Conservation (phyloP, 2,329 filamentous ascomycete genomes). For the Xylaria sp. region DNA sequence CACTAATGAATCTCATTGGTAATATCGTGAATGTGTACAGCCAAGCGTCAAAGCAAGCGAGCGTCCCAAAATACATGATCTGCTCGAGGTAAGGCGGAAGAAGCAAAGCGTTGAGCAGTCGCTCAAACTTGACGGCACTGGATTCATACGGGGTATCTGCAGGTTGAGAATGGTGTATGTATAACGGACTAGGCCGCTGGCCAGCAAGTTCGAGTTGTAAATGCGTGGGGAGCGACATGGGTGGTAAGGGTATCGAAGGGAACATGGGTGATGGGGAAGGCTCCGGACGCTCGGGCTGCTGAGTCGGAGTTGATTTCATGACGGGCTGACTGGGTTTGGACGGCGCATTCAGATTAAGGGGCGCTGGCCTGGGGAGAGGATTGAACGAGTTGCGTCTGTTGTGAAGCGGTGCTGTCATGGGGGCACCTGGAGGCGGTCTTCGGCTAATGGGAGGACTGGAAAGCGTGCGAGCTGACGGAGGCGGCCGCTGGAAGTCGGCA, state of each 20-base stretch:
- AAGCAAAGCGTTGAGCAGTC: slow-evolving; percentile 86
- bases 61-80: slow-evolving; percentile 84
- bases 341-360: slow-evolving; percentile 56
- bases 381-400: slow-evolving; percentile 63
- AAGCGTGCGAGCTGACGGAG: slow-evolving; percentile 56
- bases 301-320: slow-evolving; percentile 34
- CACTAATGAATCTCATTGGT: slow-evolving; percentile 86
- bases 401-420: slow-evolving; percentile 47
- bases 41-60: slow-evolving; percentile 96
- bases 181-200: slow-evolving; percentile 70
- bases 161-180: slow-evolving; percentile 68
- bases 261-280: slow-evolving; percentile 61
- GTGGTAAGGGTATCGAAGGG: slow-evolving; percentile 68
- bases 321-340: slow-evolving; percentile 24
- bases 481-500: slow-evolving; percentile 50
- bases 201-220: slow-evolving; percentile 72
- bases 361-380: slow-evolving; percentile 55
- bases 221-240: slow-evolving; percentile 73
- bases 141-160: slow-evolving; percentile 84
- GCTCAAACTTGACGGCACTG: slow-evolving; percentile 89
- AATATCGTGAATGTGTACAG: slow-evolving; percentile 96
- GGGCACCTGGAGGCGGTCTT: slow-evolving; percentile 49
- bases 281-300: slow-evolving; percentile 42
- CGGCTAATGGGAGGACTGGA: slow-evolving; percentile 64
- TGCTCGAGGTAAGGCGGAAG: slow-evolving; percentile 85